Evolutionary conservation across 2,329 filamentous ascomycete species (phyloP).

Genomic region (Calonectria fujianensis): DNA sequence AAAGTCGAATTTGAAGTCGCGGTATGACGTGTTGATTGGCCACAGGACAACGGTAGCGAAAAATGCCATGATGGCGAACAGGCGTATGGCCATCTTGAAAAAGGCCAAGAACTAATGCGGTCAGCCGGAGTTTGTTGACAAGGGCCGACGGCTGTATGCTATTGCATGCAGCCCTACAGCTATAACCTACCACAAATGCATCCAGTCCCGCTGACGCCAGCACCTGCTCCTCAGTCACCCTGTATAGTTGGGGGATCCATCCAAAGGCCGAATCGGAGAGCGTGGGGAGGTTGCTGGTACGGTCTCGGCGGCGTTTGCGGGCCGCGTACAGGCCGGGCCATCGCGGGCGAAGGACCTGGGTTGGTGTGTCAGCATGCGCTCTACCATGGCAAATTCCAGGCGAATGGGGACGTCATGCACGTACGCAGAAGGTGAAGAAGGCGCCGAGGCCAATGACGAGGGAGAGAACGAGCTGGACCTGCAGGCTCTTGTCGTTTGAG

Average conservation of each 20-base stretch:
- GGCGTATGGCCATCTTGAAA: conserved; percentile 94
- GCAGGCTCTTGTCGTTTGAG: conserved; percentile 65
- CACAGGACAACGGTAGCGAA: conserved; percentile 88
- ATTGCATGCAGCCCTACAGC: not conserved
- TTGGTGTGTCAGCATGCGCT: conserved; percentile 5
- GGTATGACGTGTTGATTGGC: conserved; percentile 86
- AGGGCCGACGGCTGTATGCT: not conserved
- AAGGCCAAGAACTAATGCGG: conserved; percentile 85
- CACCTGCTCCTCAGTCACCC: conserved; percentile 91
- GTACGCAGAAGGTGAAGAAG: conserved; percentile 85
- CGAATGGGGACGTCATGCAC: conserved; percentile 52
- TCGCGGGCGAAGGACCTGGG: conserved; percentile 87
- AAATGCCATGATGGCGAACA: conserved; percentile 86
- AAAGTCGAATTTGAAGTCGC: conserved; percentile 37
- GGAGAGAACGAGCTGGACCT: conserved; percentile 84
- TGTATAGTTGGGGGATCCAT: conserved; percentile 92
- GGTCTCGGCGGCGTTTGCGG: conserved; percentile 83
- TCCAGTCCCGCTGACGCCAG: conserved; percentile 93
- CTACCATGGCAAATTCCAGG: too few species aligned
- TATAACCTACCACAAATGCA: conserved; percentile 85
- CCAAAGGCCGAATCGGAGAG: conserved; percentile 91
- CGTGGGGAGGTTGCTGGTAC: conserved; percentile 78
- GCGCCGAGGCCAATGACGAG: conserved; percentile 80
- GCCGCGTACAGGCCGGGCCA: conserved; percentile 95
- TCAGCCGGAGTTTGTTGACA: conserved; percentile 44